Conservation (phyloP, 1,284 basidiomycete genomes). For the Tilletia walkeri region DNA sequence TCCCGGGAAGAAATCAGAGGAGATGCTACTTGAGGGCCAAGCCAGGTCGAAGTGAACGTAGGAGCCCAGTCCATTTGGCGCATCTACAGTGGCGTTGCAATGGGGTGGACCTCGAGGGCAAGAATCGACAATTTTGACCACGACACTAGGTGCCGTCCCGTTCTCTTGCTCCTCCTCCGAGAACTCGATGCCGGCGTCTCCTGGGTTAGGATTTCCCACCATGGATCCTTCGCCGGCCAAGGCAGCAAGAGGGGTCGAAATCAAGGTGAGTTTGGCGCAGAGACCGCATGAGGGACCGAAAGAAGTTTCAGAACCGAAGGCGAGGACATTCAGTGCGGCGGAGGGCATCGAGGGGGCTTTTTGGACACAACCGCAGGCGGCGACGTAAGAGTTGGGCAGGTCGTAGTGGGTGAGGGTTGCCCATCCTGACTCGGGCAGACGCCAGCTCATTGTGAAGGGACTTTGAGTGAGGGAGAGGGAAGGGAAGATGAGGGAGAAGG, state of each 20-base stretch:
- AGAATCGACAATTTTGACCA: conserved; percentile 43
- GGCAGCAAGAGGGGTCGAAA: conserved; percentile 33
- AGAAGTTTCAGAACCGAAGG: conserved; percentile 36
- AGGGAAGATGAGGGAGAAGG: neutral
- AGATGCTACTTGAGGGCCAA: conserved; percentile 38
- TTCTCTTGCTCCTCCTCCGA: conserved; percentile 21
- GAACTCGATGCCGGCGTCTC: conserved; percentile 37
- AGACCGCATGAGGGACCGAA: conserved; percentile 41
- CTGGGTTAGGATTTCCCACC: conserved; percentile 8
- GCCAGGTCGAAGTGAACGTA: conserved; percentile 47
- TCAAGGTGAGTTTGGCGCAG: conserved; percentile 35
- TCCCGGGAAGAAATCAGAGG: conserved; percentile 38
- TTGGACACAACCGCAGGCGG: conserved; percentile 46
- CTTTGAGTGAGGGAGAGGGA: neutral
- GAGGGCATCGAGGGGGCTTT: conserved; percentile 36
- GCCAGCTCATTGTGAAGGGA: neutral
- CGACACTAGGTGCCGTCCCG: conserved; percentile 31
- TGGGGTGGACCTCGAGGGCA: conserved; percentile 37
- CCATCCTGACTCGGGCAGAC: conserved; percentile 15
- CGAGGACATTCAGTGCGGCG: conserved; percentile 37
- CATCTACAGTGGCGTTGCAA: conserved; percentile 35
- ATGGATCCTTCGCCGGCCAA: conserved; percentile 3
- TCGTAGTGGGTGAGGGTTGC: conserved; percentile 46
- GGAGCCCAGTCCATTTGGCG: conserved; percentile 34
- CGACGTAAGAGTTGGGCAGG: conserved; percentile 36